Evolutionary conservation across 306 rosid genomes (phyloP).

Genomic region (Inga leiocalycina): DNA sequence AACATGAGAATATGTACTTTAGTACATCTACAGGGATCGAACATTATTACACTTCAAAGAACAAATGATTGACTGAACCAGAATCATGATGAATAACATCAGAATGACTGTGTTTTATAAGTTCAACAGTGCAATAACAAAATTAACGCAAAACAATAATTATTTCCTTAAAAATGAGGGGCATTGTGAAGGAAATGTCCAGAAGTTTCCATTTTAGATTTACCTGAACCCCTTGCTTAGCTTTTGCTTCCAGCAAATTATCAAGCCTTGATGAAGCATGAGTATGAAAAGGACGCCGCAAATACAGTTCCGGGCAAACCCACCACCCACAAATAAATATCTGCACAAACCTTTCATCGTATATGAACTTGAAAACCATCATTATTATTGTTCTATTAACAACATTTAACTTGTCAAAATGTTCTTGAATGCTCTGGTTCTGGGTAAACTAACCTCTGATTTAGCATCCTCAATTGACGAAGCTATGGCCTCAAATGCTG

Average conservation of each 20-base stretch:
- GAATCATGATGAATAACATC: neutral
- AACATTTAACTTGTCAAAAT: conserved; percentile 8
- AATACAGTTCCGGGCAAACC: conserved; percentile 74
- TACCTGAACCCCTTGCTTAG: conserved; percentile 83
- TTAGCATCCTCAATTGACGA: conserved; percentile 69
- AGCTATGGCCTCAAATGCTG: conserved; percentile 78
- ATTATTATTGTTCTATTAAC: neutral
- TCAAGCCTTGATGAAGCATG: conserved; percentile 72
- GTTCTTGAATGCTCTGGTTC: neutral
- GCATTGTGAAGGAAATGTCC: neutral
- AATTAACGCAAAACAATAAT: neutral
- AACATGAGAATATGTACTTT: neutral
- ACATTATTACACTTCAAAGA: neutral
- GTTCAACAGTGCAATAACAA: neutral
- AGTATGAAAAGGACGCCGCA: conserved; percentile 62
- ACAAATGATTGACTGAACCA: neutral
- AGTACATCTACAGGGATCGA: neutral
- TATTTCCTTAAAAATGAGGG: neutral
- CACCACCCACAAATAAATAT: conserved; percentile 83
- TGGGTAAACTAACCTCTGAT: conserved; percentile 56
- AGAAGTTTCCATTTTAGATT: neutral
- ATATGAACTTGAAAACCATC: conserved; percentile 16
- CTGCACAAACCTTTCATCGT: conserved; percentile 51
- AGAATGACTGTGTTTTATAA: neutral
- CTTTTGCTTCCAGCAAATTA: conserved; percentile 67